Base-by-base conservation (phyloP, 352 stramenopile genomes). In the Globisporangium megalacanthum region DNA sequence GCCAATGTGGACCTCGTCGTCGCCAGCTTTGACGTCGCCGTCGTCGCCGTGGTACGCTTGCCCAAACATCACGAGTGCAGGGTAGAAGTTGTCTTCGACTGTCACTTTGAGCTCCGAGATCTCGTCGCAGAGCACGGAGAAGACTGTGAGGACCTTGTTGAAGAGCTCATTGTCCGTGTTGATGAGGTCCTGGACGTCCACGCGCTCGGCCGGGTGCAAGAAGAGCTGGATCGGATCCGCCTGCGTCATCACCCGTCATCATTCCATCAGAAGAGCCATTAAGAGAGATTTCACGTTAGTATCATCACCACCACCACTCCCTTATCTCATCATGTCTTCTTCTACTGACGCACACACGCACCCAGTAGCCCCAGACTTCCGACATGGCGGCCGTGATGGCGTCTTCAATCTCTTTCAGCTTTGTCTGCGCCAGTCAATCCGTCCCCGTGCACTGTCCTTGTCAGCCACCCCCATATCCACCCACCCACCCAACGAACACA, bases 31-130 rank as follows among this genome's bases (percentile, higher is more conserved):
- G 36, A 86, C 69, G 13, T 86, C 68, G 2, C 49, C 72, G 65
- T 93, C 83, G 31, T 94, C 81, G 33, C 77, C 82, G 51, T 88
- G 77, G 36, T 75, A 62, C 13, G 77, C 70, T 53, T 94, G 80
- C 1, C 89, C 89, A 61, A 97, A 97, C 84, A 95, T 93, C 52
- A 92, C 83, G 33, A 97, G 69, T 22, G 87, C 81, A 10, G 83
- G 83, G 67, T 93, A 94, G 35, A 96, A 96, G 48, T 93, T 92
- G 61, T 92, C 79, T 66, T 95, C 85, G 22, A 94, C 89, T 1
- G 86, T 94, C 52, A 94, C 80, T 61, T 89, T 93, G 33, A 97
- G 75, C 69, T 96, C 83, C 9, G 80, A 89, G 49, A 96, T 95
- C 54, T 97, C 89, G 58, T 97, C 84, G 41, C 84, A 94, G 17